Conservation (phyloP, 768 basidiomycete genomes). For the Lactarius sanguifluus region DNA sequence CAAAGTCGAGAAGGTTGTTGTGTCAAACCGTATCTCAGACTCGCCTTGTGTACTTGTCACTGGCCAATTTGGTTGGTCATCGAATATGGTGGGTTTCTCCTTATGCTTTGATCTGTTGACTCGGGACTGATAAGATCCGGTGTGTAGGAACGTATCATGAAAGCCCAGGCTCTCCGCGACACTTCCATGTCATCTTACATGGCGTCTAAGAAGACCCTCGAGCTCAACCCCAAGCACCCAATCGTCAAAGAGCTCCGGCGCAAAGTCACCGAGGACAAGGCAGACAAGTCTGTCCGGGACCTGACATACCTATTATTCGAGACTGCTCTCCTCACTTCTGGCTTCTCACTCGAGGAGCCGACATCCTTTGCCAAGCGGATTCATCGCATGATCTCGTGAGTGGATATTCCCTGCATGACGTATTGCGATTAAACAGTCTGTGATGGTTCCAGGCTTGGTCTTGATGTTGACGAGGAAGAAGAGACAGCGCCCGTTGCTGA, state of each 20-base stretch:
- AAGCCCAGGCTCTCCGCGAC: slow-evolving; percentile 95
- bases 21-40: slow-evolving; percentile 97
- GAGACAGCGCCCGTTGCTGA: slow-evolving; percentile 48
- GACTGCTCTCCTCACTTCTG: slow-evolving; percentile 93
- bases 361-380: slow-evolving; percentile 94
- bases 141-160: slow-evolving; percentile 91
- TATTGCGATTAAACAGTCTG: background rate
- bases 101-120: background rate
- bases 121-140: background rate
- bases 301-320: slow-evolving; percentile 95
- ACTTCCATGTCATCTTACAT: slow-evolving; percentile 99
- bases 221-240: slow-evolving; percentile 88
- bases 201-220: slow-evolving; percentile 97
- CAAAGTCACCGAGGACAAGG: slow-evolving; percentile 96
- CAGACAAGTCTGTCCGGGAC: slow-evolving; percentile 97
- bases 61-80: slow-evolving; percentile 99
- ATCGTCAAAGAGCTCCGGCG: slow-evolving; percentile 96
- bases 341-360: slow-evolving; percentile 95
- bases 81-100: slow-evolving; percentile 78
- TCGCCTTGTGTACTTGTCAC: slow-evolving; percentile 97
- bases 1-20: slow-evolving; percentile 98
- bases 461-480: slow-evolving; percentile 68
- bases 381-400: slow-evolving; percentile 91
- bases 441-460: slow-evolving; percentile 55
- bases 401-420: slow-evolving; percentile 21